These are phyloP conservation scores for Paxillus rubicundulus DNA, from an alignment of 768 basidiomycete species.

Conservation along the genomic window DNA sequence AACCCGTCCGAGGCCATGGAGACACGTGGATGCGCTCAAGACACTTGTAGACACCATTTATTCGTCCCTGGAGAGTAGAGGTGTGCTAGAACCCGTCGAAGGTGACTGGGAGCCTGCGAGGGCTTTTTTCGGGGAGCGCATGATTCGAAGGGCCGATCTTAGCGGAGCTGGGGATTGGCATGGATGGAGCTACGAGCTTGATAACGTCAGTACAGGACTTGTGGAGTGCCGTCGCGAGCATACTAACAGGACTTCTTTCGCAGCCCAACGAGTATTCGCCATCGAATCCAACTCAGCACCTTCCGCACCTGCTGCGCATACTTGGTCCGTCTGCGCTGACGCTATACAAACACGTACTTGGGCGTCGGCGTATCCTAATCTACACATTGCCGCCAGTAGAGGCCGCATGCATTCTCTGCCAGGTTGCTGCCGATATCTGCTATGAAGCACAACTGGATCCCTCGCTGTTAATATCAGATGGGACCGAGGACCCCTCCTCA, in stretches of 20 bases:
- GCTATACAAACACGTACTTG: constrained; percentile 75
- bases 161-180: constrained; percentile 60
- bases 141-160: constrained; percentile 47
- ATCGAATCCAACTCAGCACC: constrained; percentile 60
- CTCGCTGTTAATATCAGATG: constrained; percentile 18
- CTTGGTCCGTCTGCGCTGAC: constrained; percentile 78
- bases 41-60: constrained; percentile 55
- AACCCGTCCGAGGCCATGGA: constrained; percentile 69
- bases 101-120: constrained; percentile 62
- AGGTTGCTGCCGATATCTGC: constrained; percentile 60
- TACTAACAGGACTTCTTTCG: constrained; percentile 13
- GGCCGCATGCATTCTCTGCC: constrained; percentile 68
- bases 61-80: constrained; percentile 45
- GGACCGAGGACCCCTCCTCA: constrained; percentile 26
- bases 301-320: constrained; percentile 72
- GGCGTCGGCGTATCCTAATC: constrained; percentile 71
- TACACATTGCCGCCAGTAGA: constrained; percentile 81
- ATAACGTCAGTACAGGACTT: constrained; percentile 38
- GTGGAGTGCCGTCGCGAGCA: background rate
- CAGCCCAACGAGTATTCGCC: constrained; percentile 23
- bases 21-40: constrained; percentile 64
- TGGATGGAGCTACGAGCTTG: constrained; percentile 68
- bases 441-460: constrained; percentile 44
- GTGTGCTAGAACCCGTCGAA: constrained; percentile 47
- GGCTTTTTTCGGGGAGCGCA: constrained; percentile 64